A percentile compares a stretch with the other conserved stretches of the same genome.
These are phyloP conservation scores for Theobroma grandiflorum DNA, from an alignment of 441 rosid genomes.

Conservation along the genomic window DNA sequence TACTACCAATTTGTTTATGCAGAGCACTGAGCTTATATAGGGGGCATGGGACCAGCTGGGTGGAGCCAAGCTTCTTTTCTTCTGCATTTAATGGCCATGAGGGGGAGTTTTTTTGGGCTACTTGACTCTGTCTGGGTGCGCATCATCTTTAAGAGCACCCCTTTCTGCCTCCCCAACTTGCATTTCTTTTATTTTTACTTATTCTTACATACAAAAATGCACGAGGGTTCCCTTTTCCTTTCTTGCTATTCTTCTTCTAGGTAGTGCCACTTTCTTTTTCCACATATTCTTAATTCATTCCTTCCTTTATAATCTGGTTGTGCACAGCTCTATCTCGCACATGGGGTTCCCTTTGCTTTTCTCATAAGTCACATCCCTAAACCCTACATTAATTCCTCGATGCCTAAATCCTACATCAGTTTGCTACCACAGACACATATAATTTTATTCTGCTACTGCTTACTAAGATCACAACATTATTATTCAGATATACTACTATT, in stretches of 20 bases:
- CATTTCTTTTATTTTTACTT: slow-evolving; percentile 14
- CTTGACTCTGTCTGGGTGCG: slow-evolving; percentile 44
- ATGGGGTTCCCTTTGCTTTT: slow-evolving; percentile 23
- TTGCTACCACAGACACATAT: not conserved
- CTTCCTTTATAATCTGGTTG: not conserved
- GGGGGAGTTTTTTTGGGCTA: slow-evolving; percentile 29
- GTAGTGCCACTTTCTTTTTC: not conserved
- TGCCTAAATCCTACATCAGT: not conserved
- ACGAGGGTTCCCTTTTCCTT: not conserved
- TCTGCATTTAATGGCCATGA: no score
- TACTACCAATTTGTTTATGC: not conserved
- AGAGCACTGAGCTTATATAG: not conserved
- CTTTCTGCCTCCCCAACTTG: slow-evolving; percentile 50
- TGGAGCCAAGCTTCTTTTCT: slow-evolving; percentile 25
- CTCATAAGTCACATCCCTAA: not conserved
- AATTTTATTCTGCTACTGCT: not conserved
- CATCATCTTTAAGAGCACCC: slow-evolving; percentile 42
- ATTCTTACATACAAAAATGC: not conserved
- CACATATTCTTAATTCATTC: not conserved
- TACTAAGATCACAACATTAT: not conserved
- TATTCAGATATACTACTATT: not conserved
- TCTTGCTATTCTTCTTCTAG: not conserved
- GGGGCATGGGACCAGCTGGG: slow-evolving; percentile 21
- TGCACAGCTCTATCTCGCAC: not conserved
- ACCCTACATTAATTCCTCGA: not conserved